Base-by-base conservation (phyloP, 1,139 yeast genomes). In the Candida sp. region DNA sequence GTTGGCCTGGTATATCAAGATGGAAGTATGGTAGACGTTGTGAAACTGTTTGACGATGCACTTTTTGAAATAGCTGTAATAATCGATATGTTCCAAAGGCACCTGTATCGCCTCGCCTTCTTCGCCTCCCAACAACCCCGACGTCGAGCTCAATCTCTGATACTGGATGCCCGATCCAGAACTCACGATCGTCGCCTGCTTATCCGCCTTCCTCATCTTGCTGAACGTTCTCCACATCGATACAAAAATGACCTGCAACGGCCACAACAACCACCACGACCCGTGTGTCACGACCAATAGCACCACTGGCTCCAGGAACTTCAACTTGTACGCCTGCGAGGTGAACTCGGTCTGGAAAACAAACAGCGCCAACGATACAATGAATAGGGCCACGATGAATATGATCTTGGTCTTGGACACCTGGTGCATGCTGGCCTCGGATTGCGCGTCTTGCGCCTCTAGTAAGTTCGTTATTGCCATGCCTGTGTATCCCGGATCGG, bases 291-390 rank as follows among this genome's bases (percentile, higher is more conserved):
- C 71, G 52, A 82, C 74, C 47, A 90, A 69, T 52, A 88, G 72
- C 34, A 90, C 69, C 23, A 89, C 75, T 0, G 97, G 97, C 63
- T 90, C 94, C 51, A 80, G 68, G 64, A 85, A 90, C 7, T 78
- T 80, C 3, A 75, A 67, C 38, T 77, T 73, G 61, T 90, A 88
- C 5, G 90, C 78, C 52, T 85, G 86, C 4, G 92, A 83, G 1
- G 96, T 90, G 54, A 86, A 75, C 67, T 90, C 97, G 0, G 97
- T 90, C 65, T 90, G 97, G 7, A 80, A 63, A 1, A 90, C 92
- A 68, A 90, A 91, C 6, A 91, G 66, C 5, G 82, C 60, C 56
- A 90, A 67, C 3, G 96, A 85, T 6, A 86, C 56, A 4, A 84
- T 46, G 53, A 90, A 84, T 7, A 92, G 79, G 1, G 77, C 63